Conservation (phyloP, 192 early-diverging fungal species). For the Gigaspora rosea region DNA sequence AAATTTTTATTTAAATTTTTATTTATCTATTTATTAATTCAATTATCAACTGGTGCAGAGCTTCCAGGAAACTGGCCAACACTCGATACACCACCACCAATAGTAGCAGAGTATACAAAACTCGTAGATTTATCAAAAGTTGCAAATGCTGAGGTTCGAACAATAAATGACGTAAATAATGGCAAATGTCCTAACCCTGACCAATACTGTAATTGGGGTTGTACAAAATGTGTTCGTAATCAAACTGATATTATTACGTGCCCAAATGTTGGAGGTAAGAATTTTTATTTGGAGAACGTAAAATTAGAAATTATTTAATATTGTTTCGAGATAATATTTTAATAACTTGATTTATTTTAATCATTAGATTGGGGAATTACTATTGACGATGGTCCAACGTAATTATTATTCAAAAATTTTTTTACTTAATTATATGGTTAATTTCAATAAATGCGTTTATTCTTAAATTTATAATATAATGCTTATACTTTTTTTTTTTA, state of each 20-base stretch:
- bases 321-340: background rate
- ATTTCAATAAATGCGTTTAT: background rate
- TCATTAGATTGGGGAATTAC: conserved; percentile 23
- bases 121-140: conserved; percentile 40
- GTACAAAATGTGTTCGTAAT: conserved; percentile 36
- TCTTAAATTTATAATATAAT: background rate
- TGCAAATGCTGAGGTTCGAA: background rate
- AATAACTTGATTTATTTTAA: background rate
- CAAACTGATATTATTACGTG: conserved; percentile 38
- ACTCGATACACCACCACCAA: conserved; percentile 41
- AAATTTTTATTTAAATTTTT: too few relatives aligned
- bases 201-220: conserved; percentile 39
- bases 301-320: background rate
- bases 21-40: too few relatives aligned
- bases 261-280: conserved; percentile 22
- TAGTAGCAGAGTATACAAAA: conserved; percentile 34
- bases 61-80: conserved; percentile 33
- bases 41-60: background rate
- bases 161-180: too few relatives aligned
- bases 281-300: background rate
- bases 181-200: background rate
- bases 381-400: conserved; percentile 32
- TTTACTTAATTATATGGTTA: too few relatives aligned
- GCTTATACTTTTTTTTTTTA: background rate
- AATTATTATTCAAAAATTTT: background rate